phyloP scores from a whole-genome alignment of 805 yeast genomes.

The Kazachstania psychrophila region DNA sequence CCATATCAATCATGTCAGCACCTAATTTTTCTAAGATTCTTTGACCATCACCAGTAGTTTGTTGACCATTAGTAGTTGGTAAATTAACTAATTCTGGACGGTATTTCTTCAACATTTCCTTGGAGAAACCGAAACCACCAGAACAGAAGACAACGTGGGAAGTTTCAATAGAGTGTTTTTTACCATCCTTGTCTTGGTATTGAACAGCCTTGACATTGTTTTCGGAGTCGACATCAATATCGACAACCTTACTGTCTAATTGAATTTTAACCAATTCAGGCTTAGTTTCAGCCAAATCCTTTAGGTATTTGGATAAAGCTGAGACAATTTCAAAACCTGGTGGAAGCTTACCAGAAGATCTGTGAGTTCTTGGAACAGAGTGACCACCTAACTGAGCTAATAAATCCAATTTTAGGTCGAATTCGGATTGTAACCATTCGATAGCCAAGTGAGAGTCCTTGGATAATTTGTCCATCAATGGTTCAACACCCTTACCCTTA shows the following conservation, averaged over 20 bases:
- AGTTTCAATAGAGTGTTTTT: slow-evolving; percentile 21
- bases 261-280: slow-evolving; percentile 30
- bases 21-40: slow-evolving; percentile 38
- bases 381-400: slow-evolving; percentile 81
- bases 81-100: slow-evolving; percentile 38
- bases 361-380: slow-evolving; percentile 69
- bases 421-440: slow-evolving; percentile 60
- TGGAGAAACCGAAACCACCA: slow-evolving; percentile 45
- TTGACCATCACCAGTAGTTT: slow-evolving; percentile 54
- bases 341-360: slow-evolving; percentile 52
- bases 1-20: slow-evolving; percentile 47
- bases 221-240: slow-evolving; percentile 24
- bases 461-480: slow-evolving; percentile 50
- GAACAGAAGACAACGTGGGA: slow-evolving; percentile 42
- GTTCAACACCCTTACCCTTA: slow-evolving; percentile 47
- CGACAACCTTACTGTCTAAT: slow-evolving; percentile 33
- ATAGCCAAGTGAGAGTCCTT: slow-evolving; percentile 58
- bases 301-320: slow-evolving; percentile 34
- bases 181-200: slow-evolving; percentile 28
- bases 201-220: slow-evolving; percentile 35
- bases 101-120: slow-evolving; percentile 33
- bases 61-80: slow-evolving; percentile 50
- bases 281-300: slow-evolving; percentile 24
- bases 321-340: slow-evolving; percentile 54
- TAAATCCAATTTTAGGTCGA: slow-evolving; percentile 52